Percentiles rank a stretch among this genome's conserved stretches.
Conservation (phyloP, 2,329 filamentous ascomycete genomes). For the Kalmusia sp. region DNA sequence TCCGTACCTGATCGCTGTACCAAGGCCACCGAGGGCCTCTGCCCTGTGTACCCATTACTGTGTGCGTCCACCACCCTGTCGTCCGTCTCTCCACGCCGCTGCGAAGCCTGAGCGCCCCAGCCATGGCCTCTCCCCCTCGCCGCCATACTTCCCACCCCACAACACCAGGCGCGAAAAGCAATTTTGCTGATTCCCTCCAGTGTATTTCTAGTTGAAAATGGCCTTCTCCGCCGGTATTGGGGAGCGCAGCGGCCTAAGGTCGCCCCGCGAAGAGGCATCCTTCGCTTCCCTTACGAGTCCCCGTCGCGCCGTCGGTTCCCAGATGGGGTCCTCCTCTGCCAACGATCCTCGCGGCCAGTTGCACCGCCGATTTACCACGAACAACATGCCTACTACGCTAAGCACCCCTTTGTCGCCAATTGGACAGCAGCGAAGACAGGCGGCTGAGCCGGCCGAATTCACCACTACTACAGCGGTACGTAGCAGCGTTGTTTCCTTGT, state of each 20-base stretch:
- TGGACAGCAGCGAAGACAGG: conserved; percentile 62
- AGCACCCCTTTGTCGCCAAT: conserved; percentile 71
- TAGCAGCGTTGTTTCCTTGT: conserved; percentile 36
- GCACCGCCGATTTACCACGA: conserved; percentile 92
- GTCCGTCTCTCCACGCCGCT: conserved; percentile 12
- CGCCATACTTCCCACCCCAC: conserved; percentile 43
- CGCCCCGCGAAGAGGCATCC: conserved; percentile 76
- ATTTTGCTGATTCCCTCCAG: conserved; percentile 38
- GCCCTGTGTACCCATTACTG: conserved; percentile 22
- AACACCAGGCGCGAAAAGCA: conserved; percentile 23
- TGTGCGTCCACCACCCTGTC: conserved; percentile 15
- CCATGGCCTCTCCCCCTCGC: conserved; percentile 37
- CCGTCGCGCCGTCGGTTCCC: conserved; percentile 70
- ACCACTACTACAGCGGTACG: conserved; percentile 61
- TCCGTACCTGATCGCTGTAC: conserved; percentile 7
- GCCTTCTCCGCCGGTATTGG: conserved; percentile 68
- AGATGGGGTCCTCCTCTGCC: conserved; percentile 61
- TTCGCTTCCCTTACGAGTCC: conserved; percentile 71
- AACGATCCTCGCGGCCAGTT: conserved; percentile 78
- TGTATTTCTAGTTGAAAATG: conserved; percentile 59
- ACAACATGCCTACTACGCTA: conserved; percentile 78
- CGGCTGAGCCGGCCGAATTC: conserved; percentile 61
- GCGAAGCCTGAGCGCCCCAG: conserved; percentile 15
- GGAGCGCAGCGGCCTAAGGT: conserved; percentile 77
- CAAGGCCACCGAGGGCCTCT: conserved; percentile 11